Base-by-base conservation (phyloP, 345 rosid genomes). In the Iberis pinnata region DNA sequence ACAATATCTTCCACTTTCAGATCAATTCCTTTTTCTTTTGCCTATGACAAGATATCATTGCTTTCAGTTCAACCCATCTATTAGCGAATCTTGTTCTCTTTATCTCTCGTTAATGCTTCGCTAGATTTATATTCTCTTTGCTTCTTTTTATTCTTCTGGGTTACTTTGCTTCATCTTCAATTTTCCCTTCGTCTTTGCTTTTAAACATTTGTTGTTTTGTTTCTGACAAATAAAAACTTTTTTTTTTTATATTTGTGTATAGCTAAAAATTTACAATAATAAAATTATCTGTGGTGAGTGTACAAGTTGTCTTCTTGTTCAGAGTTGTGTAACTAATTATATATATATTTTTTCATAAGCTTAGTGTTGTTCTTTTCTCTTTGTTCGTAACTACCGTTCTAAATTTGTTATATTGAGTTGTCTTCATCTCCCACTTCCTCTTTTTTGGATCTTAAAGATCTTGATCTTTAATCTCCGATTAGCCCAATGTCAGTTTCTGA, bases 371-470 rank as follows among this genome's bases (percentile, higher is more conserved):
- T 49, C 50, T 65, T 12, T 27, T 6, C 6, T 9, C 49, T 38
- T 20, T 64, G 43, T 46, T 48, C 18, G 57, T 64, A 59, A 67
- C 71, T 38, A 67, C 65, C 71, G 31, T 29, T 52, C 53, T 65
- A 18, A n/a, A n/a, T n/a, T n/a, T n/a, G n/a, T n/a, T n/a, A n/a
- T 56, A 45, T 50, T 65, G 46, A 49, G 56, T 50, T 49, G 65
- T 66, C 29, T 17, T 59, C 49, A 57, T 57, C 51, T 56, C 71
- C 43, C 63, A 64, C 63, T 64, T 37, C 62, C 62, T 39, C 50
- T 64, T 64, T 35, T 31, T 53, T 39, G 63, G 51, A 68, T 46
- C 60, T 44, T 53, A 47, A 78, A 68, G 69, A 67, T 70, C 69
- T 62, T 69, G 61, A 58, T 45, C 65, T 33, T 38, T 49, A 45